A percentile compares a stretch with the other conserved stretches of the same genome.
phyloP scores from a whole-genome alignment of 2,329 filamentous ascomycete species.

The Diaporthe sp. region DNA sequence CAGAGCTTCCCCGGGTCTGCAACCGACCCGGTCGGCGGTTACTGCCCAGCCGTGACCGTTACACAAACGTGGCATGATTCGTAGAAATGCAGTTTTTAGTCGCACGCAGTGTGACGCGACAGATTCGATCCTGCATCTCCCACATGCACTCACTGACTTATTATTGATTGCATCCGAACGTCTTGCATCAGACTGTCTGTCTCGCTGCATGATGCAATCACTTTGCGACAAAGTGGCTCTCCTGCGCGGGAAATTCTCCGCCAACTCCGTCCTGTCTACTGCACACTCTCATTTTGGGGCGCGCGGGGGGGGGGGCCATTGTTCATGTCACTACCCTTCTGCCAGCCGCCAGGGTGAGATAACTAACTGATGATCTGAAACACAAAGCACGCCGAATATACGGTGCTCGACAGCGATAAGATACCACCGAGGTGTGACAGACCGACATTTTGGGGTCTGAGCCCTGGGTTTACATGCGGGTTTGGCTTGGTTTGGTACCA shows the following conservation, averaged over 20 bases:
- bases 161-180: conserved; percentile 6
- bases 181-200: conserved; percentile 5
- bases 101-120: conserved; percentile 16
- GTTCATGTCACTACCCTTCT: background rate
- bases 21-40: background rate
- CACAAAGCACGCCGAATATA: background rate
- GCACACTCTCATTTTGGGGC: background rate
- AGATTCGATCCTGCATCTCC: conserved; percentile 21
- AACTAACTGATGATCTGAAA: conserved; percentile 3
- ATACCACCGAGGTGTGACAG: background rate
- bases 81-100: conserved; percentile 5
- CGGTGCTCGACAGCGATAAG: background rate
- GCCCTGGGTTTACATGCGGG: background rate
- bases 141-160: background rate
- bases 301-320: too few relatives aligned
- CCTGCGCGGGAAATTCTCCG: conserved; percentile 7
- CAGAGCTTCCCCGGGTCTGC: background rate
- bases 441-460: conserved; percentile 9
- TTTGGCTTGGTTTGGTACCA: conserved; percentile 8
- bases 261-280: background rate
- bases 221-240: background rate
- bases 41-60: background rate
- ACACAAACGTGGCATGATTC: conserved; percentile 20
- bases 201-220: conserved; percentile 12
- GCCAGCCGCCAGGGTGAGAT: background rate